A percentile compares a stretch with the other conserved stretches of the same genome.
phyloP scores from a whole-genome alignment of 441 rosid genomes.

The Arabidopsis hybrid region DNA sequence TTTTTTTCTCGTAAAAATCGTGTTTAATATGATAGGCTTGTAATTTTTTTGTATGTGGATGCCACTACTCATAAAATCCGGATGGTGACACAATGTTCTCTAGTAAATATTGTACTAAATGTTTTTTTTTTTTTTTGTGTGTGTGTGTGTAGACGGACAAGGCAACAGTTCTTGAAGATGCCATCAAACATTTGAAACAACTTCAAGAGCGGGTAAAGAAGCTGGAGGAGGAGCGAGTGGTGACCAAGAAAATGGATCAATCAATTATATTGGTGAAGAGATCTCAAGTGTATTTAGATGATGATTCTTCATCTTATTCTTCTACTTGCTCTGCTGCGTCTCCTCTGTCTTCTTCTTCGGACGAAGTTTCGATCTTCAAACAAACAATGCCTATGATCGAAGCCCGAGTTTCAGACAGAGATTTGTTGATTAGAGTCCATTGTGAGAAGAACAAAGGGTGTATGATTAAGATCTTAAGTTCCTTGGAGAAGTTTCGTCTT shows the following conservation, averaged over 20 bases:
- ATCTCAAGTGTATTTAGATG: constrained; percentile 54
- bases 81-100: too few relatives aligned
- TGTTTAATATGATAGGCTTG: too few relatives aligned
- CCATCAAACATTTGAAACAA: constrained; percentile 72
- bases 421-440: constrained; percentile 75
- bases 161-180: constrained; percentile 81
- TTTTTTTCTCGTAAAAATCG: neutral
- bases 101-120: too few relatives aligned
- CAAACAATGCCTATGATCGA: constrained; percentile 75
- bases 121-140: neutral
- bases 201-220: constrained; percentile 69
- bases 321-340: constrained; percentile 49
- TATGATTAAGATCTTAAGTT: constrained; percentile 53
- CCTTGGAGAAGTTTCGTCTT: constrained; percentile 64
- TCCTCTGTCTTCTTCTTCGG: constrained; percentile 36
- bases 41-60: neutral
- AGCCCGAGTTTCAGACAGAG: constrained; percentile 66
- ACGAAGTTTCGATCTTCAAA: constrained; percentile 38
- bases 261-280: constrained; percentile 71
- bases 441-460: constrained; percentile 64
- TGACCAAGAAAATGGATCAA: constrained; percentile 60
- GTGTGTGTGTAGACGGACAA: constrained; percentile 64
- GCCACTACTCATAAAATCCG: too few relatives aligned
- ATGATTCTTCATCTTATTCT: constrained; percentile 52
- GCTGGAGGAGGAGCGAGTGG: constrained; percentile 51